Evolutionary conservation across 192 early-diverging fungal genomes (phyloP), one percentile per base, ranked within the genome.

Genomic region (Helicostylum pulchrum): DNA sequence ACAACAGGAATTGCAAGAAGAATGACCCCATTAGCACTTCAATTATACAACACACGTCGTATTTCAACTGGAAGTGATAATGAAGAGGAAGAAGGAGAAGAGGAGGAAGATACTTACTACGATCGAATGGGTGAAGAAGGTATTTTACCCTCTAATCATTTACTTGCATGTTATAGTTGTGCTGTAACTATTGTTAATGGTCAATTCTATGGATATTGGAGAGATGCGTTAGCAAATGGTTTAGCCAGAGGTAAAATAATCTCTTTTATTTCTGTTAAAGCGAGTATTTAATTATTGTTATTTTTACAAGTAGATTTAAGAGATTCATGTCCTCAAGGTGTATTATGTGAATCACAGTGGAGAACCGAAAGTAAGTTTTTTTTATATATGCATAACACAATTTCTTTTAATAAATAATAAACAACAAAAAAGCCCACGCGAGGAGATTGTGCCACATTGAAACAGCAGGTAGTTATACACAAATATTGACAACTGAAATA

Each of bases 181-280:
- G 47, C 48, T 42, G 48, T 39, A 19, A 51, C 42, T 12, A 62
- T 62, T 21, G 48, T 51, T 9, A 62, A 62, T 62, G 61, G 61
- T 0, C 61, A 62, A 34, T 62, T 62, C 14, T 62, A 50, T 36
- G 47, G 48, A 34, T 62, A 62, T 39, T 62, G 61, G 61, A 54
- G 31, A 34, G 9, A 32, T 9, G 32, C 11, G 4, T n/a, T 34
- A 6, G 9, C 11, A 11, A 34, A 54, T n/a, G 8, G 7, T 14
- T 30, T 53, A 4, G 30, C 53, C 9, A 26, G 50, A 23, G 19
- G 26, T 52, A 52, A 2, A 1, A 6, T 5, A 39, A 39, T 39
- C 1, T 39, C 34, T 9, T 39, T 39, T 39, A 39, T 39, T 39
- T 39, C 19, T 19, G 7, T 52, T 49, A 1, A n/a, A 21, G 9